These are phyloP conservation scores for Mortierella sp. DNA, from an alignment of 371 early-diverging fungal species.

Conservation along the genomic window DNA sequence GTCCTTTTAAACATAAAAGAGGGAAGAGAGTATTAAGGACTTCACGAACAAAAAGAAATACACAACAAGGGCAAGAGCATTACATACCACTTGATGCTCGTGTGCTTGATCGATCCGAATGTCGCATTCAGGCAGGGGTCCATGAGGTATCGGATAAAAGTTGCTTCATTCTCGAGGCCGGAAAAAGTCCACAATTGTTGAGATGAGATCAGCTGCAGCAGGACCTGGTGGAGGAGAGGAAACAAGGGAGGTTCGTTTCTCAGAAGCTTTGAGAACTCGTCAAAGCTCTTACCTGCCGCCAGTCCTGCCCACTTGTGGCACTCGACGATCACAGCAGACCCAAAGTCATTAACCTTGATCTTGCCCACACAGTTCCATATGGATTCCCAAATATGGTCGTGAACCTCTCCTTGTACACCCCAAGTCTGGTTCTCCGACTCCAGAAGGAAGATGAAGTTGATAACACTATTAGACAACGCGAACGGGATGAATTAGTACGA, in stretches of 20 bases:
- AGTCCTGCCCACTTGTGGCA: constrained; percentile 31
- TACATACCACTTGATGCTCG: constrained; percentile 24
- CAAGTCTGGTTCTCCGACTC: constrained; percentile 31
- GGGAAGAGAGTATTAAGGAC: constrained; percentile 15
- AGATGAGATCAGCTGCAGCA: constrained; percentile 25
- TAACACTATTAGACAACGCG: constrained; percentile 15
- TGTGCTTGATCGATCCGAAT: constrained; percentile 28
- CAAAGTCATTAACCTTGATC: constrained; percentile 22
- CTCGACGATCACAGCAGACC: constrained; percentile 23
- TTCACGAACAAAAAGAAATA: constrained; percentile 20
- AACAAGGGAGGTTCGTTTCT: constrained; percentile 22
- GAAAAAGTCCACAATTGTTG: constrained; percentile 26
- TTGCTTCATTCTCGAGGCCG: constrained; percentile 20
- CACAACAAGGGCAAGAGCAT: constrained; percentile 13
- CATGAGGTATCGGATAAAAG: constrained; percentile 23
- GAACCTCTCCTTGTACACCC: constrained; percentile 26
- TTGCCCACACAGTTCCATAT: constrained; percentile 29
- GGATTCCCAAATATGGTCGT: constrained; percentile 18
- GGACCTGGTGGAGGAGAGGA: constrained; percentile 28
- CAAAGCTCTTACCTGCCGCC: constrained; percentile 25
- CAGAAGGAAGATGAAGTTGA: constrained; percentile 26
- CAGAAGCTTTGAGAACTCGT: constrained; percentile 24
- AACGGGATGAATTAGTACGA: constrained; percentile 19
- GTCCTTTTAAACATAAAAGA: constrained; percentile 19
- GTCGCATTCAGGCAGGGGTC: constrained; percentile 25